Percentiles rank a stretch among this genome's conserved stretches.
These are phyloP conservation scores for Vitis hybrid DNA, from an alignment of 177 flowering plant species.

Conservation along the genomic window DNA sequence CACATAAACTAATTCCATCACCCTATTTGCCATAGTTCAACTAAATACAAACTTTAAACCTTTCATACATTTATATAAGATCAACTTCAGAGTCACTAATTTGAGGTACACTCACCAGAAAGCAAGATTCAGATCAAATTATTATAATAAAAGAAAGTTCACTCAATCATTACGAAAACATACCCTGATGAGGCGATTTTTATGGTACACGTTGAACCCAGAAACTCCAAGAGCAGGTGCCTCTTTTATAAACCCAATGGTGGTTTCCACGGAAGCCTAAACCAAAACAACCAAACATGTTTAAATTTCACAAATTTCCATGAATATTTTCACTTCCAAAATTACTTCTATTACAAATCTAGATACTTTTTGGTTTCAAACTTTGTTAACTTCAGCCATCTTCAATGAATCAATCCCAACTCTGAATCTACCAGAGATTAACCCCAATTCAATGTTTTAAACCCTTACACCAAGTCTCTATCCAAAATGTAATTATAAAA, in stretches of 20 bases:
- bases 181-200: conserved; percentile 94
- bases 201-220: conserved; percentile 91
- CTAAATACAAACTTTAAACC: too few relatives aligned
- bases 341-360: neutral
- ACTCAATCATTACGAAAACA: conserved; percentile 7
- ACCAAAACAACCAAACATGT: conserved; percentile 1
- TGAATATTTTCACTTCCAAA: neutral
- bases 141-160: neutral
- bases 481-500: neutral
- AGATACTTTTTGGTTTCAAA: neutral
- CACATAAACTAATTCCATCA: neutral
- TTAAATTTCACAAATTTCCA: neutral
- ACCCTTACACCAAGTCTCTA: neutral
- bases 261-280: conserved; percentile 61
- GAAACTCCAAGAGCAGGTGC: conserved; percentile 55
- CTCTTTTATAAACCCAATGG: conserved; percentile 82
- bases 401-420: neutral
- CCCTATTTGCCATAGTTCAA: neutral
- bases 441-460: neutral
- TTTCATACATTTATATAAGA: neutral
- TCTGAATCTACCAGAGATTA: neutral
- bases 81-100: conserved; percentile 3
- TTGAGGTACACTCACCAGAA: neutral
- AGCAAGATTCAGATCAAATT: neutral
- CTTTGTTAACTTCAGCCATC: neutral